Evolutionary conservation across 192 early-diverging fungal genomes (phyloP).

Genomic region (Spizellomyces sp.): DNA sequence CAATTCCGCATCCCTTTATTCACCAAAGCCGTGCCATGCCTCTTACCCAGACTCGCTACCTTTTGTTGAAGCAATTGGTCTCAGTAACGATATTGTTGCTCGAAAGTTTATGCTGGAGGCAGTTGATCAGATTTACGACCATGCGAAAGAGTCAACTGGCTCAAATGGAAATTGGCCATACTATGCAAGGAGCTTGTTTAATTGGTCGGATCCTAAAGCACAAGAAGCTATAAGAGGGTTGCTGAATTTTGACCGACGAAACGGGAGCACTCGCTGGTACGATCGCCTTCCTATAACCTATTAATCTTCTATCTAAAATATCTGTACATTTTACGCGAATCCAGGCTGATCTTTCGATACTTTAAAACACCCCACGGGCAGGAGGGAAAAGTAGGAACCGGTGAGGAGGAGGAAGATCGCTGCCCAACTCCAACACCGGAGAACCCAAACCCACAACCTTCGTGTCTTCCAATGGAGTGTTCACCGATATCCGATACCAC

Average conservation of each 20-base stretch:
- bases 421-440: constrained; percentile 33
- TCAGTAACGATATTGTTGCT: constrained; percentile 23
- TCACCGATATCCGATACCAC: not conserved
- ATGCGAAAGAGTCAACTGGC: not conserved
- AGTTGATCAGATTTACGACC: not conserved
- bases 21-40: not conserved
- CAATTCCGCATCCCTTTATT: not conserved
- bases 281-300: no score
- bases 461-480: not conserved
- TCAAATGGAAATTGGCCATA: not conserved
- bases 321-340: not conserved
- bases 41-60: not conserved
- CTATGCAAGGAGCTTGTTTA: constrained; percentile 15
- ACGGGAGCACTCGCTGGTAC: no score
- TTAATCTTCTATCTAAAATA: not conserved
- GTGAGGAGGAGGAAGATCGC: constrained; percentile 25
- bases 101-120: not conserved
- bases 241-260: not conserved
- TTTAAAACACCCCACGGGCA: not conserved
- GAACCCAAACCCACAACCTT: constrained; percentile 25
- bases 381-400: not conserved
- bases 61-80: constrained; percentile 26
- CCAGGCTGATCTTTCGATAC: constrained; percentile 30
- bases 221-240: not conserved
- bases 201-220: constrained; percentile 21